Conservation (phyloP, 2,329 filamentous ascomycete genomes). For the Fusarium sp. region DNA sequence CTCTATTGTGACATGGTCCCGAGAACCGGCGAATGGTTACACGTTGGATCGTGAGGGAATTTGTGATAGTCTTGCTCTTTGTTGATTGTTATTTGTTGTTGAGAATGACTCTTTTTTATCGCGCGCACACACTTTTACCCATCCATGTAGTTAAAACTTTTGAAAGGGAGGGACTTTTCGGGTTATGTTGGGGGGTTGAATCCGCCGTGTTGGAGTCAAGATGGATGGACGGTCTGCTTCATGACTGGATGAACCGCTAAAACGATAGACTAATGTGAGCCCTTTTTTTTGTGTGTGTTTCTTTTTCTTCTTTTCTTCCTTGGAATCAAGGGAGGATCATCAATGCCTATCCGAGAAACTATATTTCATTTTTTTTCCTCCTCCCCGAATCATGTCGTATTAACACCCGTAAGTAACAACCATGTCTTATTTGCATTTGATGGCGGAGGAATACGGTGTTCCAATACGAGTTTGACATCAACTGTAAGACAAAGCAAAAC, state of each 20-base stretch:
- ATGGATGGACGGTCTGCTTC: conserved; percentile 38
- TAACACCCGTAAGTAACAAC: background rate
- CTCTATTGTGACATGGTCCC: background rate
- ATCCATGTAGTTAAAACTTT: conserved; percentile 2
- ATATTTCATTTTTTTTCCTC: conserved; percentile 2
- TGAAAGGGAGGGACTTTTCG: background rate
- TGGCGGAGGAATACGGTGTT: background rate
- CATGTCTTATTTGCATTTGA: background rate
- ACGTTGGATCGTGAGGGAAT: conserved; percentile 31
- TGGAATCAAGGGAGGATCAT: conserved; percentile 9
- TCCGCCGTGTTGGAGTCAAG: conserved; percentile 37
- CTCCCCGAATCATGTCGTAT: background rate
- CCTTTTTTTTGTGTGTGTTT: conserved; percentile 17
- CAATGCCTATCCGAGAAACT: conserved; percentile 14
- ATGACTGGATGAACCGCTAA: conserved; percentile 23
- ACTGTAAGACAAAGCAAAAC: conserved; percentile 20
- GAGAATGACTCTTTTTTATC: conserved; percentile 21
- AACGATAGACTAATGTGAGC: conserved; percentile 15
- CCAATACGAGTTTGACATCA: conserved; percentile 13
- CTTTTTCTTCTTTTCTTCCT: conserved; percentile 5
- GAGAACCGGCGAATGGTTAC: conserved; percentile 5
- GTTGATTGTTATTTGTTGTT: conserved; percentile 19
- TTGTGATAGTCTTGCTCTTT: conserved; percentile 3
- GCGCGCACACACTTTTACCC: conserved; percentile 8
- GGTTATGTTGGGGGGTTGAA: conserved; percentile 39